These are phyloP conservation scores for Cytospora chrysosperma DNA, from an alignment of 2,329 filamentous ascomycete species.

Conservation along the genomic window DNA sequence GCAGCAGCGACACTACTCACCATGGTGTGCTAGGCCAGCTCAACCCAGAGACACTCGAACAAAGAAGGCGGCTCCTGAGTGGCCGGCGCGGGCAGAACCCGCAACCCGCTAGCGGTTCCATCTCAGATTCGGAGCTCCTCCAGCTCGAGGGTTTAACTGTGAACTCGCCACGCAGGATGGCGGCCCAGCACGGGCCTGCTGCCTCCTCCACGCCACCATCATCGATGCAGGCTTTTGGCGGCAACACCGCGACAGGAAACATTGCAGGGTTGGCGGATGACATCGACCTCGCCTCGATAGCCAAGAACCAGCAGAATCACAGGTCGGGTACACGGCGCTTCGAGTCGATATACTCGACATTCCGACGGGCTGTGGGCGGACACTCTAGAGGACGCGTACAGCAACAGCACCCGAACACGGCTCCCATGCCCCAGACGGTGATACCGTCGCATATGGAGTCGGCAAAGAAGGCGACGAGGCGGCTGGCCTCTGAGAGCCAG, in stretches of 20 bases:
- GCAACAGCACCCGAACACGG: slow-evolving; percentile 11
- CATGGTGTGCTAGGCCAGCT: slow-evolving; percentile 23
- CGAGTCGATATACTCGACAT: slow-evolving; percentile 33
- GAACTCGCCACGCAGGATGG: slow-evolving; percentile 29
- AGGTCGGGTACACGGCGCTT: slow-evolving; percentile 28
- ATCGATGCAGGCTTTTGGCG: slow-evolving; percentile 1
- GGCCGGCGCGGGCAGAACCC: slow-evolving; percentile 20
- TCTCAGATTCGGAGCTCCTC: slow-evolving; percentile 35
- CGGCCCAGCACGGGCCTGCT: slow-evolving; percentile 4
- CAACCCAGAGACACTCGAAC: slow-evolving; percentile 23
- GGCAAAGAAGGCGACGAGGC: slow-evolving; percentile 14
- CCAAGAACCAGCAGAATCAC: slow-evolving; percentile 27
- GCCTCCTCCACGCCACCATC: slow-evolving; percentile 15
- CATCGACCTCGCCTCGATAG: slow-evolving; percentile 16
- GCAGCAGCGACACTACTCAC: slow-evolving; percentile 14
- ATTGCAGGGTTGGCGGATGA: not conserved
- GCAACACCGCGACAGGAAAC: not conserved
- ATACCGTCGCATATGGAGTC: slow-evolving; percentile 25
- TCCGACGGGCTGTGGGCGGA: slow-evolving; percentile 31
- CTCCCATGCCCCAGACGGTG: slow-evolving; percentile 17
- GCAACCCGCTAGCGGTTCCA: slow-evolving; percentile 28
- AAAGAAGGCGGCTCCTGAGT: slow-evolving; percentile 24
- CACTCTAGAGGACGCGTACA: slow-evolving; percentile 14
- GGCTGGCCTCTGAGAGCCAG: slow-evolving; percentile 9
- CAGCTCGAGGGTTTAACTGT: slow-evolving; percentile 36